Evolutionary conservation across 768 basidiomycete species (phyloP).

Genomic region (Coprinopsis marcescibilis): DNA sequence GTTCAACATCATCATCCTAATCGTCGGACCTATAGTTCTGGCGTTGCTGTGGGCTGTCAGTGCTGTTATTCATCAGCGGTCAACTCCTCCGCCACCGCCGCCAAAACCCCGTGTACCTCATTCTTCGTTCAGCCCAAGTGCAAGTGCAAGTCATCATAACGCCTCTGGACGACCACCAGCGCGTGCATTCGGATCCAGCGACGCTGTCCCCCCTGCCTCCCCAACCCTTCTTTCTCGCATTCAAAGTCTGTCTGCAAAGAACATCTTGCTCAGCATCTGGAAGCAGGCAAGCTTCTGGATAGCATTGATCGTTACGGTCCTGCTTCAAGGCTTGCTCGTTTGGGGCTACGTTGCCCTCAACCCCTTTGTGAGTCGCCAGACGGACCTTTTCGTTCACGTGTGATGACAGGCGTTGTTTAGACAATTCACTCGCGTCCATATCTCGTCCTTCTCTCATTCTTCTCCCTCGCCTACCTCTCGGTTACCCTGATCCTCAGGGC

Average conservation of each 20-base stretch:
- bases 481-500: constrained; percentile 29
- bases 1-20: constrained; percentile 52
- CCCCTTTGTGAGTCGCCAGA: constrained; percentile 51
- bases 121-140: neutral
- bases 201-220: constrained; percentile 5
- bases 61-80: constrained; percentile 14
- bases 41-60: constrained; percentile 34
- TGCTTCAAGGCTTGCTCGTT: constrained; percentile 43
- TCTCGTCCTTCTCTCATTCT: constrained; percentile 40
- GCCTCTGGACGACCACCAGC: neutral
- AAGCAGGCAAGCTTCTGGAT: constrained; percentile 61
- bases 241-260: neutral
- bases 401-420: constrained; percentile 6
- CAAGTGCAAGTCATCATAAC: neutral
- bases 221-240: constrained; percentile 17
- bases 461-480: constrained; percentile 42
- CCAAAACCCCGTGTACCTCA: constrained; percentile 1
- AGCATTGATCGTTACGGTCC: constrained; percentile 40
- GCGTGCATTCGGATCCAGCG: constrained; percentile 3
- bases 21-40: constrained; percentile 56
- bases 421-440: constrained; percentile 35
- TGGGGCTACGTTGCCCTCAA: constrained; percentile 48
- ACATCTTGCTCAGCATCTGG: constrained; percentile 21
- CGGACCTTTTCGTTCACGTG: neutral
- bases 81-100: constrained; percentile 5